Percentiles rank a stretch among this genome's conserved stretches.
phyloP scores from a whole-genome alignment of 257 asterid species.

The Gynochthodes officinalis region DNA sequence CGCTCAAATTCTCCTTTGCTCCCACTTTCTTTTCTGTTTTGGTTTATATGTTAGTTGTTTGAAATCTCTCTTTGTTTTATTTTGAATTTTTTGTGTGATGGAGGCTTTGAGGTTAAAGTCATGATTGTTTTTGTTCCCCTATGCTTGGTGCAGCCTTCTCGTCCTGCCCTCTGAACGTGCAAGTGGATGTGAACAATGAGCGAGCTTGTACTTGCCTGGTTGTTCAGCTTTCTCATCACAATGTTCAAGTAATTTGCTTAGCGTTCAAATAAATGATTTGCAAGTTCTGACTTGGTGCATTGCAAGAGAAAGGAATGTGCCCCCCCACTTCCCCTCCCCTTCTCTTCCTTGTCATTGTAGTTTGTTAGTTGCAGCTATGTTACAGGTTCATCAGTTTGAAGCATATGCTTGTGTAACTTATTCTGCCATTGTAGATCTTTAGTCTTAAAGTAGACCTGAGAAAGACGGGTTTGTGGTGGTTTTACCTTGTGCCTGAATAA shows the following conservation, averaged over 20 bases:
- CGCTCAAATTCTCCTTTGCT: too few species aligned
- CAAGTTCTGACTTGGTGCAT: neutral
- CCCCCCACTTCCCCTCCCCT: neutral
- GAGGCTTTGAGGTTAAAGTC: neutral
- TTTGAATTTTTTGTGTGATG: neutral
- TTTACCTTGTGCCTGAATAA: too few species aligned
- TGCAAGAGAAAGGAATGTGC: neutral
- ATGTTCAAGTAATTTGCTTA: conserved; percentile 2
- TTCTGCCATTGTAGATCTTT: conserved; percentile 8
- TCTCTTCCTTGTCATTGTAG: neutral
- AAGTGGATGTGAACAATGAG: conserved; percentile 7
- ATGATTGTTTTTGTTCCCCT: neutral
- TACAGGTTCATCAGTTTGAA: neutral
- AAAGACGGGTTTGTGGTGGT: neutral
- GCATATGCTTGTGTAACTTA: conserved; percentile 7
- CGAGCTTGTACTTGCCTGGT: neutral
- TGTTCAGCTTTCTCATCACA: neutral
- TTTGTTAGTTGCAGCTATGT: neutral
- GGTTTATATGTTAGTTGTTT: too few species aligned
- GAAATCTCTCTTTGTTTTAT: too few species aligned
- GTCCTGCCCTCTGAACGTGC: neutral
- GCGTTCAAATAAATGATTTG: conserved; percentile 2
- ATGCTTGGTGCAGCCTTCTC: conserved; percentile 19
- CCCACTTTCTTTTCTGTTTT: too few species aligned
- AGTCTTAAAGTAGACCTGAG: neutral